Evolutionary conservation across 2,329 filamentous ascomycete species (phyloP).

Genomic region (Lasiodiplodia citricola): DNA sequence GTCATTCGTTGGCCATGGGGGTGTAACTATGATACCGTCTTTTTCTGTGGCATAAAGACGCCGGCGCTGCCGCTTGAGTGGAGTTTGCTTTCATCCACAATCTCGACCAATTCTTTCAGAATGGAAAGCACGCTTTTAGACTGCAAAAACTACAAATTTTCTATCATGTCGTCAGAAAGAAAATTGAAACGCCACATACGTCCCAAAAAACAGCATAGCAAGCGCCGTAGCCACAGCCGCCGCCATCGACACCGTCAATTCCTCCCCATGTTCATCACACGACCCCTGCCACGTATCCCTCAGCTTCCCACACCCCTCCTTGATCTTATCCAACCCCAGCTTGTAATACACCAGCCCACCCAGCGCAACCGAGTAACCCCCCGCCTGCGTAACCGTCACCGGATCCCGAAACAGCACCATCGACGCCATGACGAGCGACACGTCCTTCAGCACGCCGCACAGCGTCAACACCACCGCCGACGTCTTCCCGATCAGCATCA

Average conservation of each 20-base stretch:
- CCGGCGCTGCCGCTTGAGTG: too few species aligned
- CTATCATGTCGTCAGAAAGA: not conserved
- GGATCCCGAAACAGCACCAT: constrained; percentile 82
- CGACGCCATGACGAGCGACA: constrained; percentile 78
- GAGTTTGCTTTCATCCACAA: too few species aligned
- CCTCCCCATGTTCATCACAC: too few species aligned
- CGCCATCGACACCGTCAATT: not conserved
- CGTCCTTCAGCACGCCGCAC: constrained; percentile 86
- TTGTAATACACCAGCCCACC: constrained; percentile 84
- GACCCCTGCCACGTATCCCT: not conserved
- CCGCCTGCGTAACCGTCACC: constrained; percentile 76
- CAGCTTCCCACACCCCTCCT: constrained; percentile 52
- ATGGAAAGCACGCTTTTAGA: too few species aligned
- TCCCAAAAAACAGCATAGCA: not conserved
- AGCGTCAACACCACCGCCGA: constrained; percentile 85
- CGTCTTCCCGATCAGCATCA: constrained; percentile 87
- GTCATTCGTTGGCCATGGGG: too few species aligned
- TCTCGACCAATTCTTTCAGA: too few species aligned
- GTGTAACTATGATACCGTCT: too few species aligned
- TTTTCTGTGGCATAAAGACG: rapidly evolving
- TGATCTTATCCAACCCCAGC: constrained; percentile 81
- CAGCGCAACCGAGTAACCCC: constrained; percentile 82
- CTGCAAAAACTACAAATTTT: not conserved
- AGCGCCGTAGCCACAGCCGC: not conserved
- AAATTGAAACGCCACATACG: not conserved